phyloP scores from a whole-genome alignment of 371 early-diverging fungal genomes.

The Choanephora cucurbitarum region DNA sequence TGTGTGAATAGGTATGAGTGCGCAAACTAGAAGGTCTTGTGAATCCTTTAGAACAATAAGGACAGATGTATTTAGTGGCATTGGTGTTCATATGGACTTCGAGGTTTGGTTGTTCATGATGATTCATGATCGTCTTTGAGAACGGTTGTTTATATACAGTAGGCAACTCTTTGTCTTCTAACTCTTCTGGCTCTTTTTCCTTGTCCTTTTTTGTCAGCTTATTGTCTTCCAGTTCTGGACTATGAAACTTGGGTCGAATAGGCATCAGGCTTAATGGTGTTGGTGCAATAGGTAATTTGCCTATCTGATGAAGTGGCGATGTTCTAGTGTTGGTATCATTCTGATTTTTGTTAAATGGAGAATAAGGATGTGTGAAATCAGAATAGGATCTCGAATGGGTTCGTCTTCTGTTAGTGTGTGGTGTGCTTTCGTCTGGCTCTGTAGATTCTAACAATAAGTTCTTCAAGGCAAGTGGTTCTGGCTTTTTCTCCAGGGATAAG shows the following conservation, averaged over 20 bases:
- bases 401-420: conserved; percentile 13
- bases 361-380: conserved; percentile 44
- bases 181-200: too few relatives aligned
- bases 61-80: conserved; percentile 59
- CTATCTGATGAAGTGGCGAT: background rate
- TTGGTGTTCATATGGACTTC: too few relatives aligned
- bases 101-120: background rate
- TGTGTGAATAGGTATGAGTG: conserved; percentile 73
- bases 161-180: too few relatives aligned
- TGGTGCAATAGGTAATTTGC: conserved; percentile 3
- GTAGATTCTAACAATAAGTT: background rate
- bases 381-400: conserved; percentile 49
- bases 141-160: background rate
- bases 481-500: conserved; percentile 7
- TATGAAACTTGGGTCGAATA: conserved; percentile 4
- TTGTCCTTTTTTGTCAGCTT: background rate
- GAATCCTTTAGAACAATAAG: conserved; percentile 65
- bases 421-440: conserved; percentile 18
- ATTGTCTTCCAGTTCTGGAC: too few relatives aligned
- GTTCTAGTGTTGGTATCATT: conserved; percentile 4
- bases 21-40: conserved; percentile 69
- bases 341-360: background rate
- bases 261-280: conserved; percentile 9
- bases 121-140: background rate
- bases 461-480: background rate